These are phyloP conservation scores for Eucalyptus coolabah DNA, from an alignment of 345 rosid species.

Conservation along the genomic window DNA sequence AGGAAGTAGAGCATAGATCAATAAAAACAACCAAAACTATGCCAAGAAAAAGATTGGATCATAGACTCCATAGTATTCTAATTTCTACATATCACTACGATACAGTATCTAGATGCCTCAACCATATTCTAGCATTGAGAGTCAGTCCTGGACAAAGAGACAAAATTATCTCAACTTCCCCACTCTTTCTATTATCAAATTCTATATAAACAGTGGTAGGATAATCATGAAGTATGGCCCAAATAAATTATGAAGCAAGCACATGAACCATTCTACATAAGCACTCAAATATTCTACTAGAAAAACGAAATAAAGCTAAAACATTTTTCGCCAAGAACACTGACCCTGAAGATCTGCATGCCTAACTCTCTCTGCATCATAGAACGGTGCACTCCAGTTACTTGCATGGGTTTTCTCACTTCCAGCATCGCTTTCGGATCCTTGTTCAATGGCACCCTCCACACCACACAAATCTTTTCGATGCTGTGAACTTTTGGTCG, in stretches of 20 bases:
- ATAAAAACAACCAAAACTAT: not conserved
- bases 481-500: slow-evolving; percentile 34
- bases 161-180: not conserved
- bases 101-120: not conserved
- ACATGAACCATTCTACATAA: not conserved
- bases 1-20: not conserved
- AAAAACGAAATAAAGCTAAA: not conserved
- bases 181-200: not conserved
- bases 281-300: not conserved
- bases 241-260: not conserved
- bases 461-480: slow-evolving; percentile 18
- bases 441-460: slow-evolving; percentile 31
- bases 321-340: not conserved
- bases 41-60: not conserved
- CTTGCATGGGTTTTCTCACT: slow-evolving; percentile 52
- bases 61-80: not conserved
- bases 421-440: slow-evolving; percentile 38
- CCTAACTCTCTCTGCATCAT: slow-evolving; percentile 26
- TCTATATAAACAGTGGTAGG: not conserved
- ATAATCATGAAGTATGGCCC: not conserved
- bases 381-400: slow-evolving; percentile 26
- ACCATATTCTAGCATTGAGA: not conserved
- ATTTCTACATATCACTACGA: not conserved
- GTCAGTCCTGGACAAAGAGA: not conserved
- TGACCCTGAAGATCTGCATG: slow-evolving; percentile 40